phyloP scores from a whole-genome alignment of 148 eudicot genomes.

The Vaccinium myrtillus region DNA sequence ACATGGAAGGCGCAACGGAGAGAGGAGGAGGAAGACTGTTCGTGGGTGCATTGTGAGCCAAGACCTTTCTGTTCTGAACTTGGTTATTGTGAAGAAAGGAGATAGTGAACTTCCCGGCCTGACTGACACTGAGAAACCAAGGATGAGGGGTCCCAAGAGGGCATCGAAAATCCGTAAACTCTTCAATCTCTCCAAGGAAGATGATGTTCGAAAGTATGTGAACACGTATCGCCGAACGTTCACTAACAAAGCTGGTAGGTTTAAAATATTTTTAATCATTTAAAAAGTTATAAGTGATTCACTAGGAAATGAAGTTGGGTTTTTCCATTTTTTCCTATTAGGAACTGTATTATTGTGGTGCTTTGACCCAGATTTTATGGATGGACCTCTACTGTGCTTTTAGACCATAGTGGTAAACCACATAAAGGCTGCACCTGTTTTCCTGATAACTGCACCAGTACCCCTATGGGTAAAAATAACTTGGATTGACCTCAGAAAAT shows the following conservation, averaged over 20 bases:
- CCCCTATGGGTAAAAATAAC: not conserved
- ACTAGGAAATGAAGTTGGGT: not conserved
- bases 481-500: not conserved
- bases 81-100: slow-evolving; percentile 15
- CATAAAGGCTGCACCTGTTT: not conserved
- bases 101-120: not conserved
- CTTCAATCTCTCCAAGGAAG: slow-evolving; percentile 6
- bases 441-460: not conserved
- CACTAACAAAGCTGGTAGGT: slow-evolving; percentile 8
- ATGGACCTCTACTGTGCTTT: not conserved
- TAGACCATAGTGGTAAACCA: not conserved
- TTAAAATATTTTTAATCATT: not conserved
- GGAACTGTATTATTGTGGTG: not conserved
- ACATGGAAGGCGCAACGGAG: not conserved
- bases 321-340: not conserved
- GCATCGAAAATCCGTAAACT: slow-evolving; percentile 1
- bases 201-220: not conserved
- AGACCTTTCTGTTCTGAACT: slow-evolving; percentile 7
- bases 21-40: slow-evolving; percentile 3
- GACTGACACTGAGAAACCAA: slow-evolving; percentile 5
- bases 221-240: not conserved
- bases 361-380: not conserved
- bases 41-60: slow-evolving; percentile 5
- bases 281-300: not conserved
- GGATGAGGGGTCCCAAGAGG: slow-evolving; percentile 9